A percentile compares a stretch with the other conserved stretches of the same genome.
phyloP scores from a whole-genome alignment of 768 basidiomycete species.

The Gelatoporia subvermispora region DNA sequence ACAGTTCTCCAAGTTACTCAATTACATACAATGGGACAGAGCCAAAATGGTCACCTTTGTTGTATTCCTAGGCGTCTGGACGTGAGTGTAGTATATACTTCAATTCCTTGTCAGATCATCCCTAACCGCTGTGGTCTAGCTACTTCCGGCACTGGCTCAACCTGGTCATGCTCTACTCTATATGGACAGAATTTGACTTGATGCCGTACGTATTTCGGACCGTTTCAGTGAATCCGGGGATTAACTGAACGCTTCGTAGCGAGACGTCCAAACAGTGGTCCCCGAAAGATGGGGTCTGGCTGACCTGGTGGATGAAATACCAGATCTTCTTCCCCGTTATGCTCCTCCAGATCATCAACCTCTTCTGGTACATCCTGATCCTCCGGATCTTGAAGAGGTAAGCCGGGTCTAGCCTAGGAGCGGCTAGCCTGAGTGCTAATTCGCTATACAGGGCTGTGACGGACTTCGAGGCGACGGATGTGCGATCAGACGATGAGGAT shows the following conservation, averaged over 20 bases:
- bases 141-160: conserved; percentile 95
- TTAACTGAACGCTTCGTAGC: conserved; percentile 27
- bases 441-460: conserved; percentile 44
- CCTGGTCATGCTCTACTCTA: conserved; percentile 79
- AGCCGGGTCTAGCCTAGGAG: neutral
- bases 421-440: neutral
- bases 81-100: conserved; percentile 44
- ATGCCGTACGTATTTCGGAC: conserved; percentile 56
- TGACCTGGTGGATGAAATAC: conserved; percentile 74
- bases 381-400: conserved; percentile 65
- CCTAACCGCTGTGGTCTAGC: conserved; percentile 33
- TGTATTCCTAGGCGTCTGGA: conserved; percentile 71
- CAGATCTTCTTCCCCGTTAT: conserved; percentile 75
- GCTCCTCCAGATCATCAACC: conserved; percentile 75
- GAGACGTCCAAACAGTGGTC: conserved; percentile 52
- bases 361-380: conserved; percentile 93
- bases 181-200: conserved; percentile 72
- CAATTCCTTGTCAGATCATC: neutral
- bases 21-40: conserved; percentile 72
- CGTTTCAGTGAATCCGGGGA: neutral
- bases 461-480: conserved; percentile 51
- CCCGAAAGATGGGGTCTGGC: conserved; percentile 60
- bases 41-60: conserved; percentile 61
- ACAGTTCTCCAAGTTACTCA: conserved; percentile 80
- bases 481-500: conserved; percentile 77